Evolutionary conservation across 75 land plant genomes (phyloP), one percentile per base, ranked within the genome.

Genomic region (Cupressus sempervirens): DNA sequence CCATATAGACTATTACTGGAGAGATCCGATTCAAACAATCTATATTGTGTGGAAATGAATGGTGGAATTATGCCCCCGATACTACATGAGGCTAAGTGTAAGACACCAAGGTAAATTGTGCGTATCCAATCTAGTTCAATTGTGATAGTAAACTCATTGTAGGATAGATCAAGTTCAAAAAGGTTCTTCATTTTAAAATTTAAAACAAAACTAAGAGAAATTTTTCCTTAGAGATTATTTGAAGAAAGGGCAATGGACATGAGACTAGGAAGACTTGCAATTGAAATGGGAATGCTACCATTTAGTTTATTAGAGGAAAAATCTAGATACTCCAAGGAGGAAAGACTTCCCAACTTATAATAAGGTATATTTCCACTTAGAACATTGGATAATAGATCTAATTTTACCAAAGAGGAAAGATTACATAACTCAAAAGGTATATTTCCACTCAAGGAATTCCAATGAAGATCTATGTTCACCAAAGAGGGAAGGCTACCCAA

Each of bases 401-500:
- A 43, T 4, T 43, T 0, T 5, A 4, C 5, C 45, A 43, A 43
- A 2, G 45, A 43, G 3, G 45, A 43, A 43, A 43, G 45, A 4
- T 43, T 43, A 0, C 45, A 3, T 6, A 43, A 43, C 6, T 43
- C 45, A 43, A 6, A 43, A 43, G 30, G 30, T 68, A 68, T 54
- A 4, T 18, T 23, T 6, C n/a, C 72, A 26, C 72, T 16, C n/a
- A 29, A 26, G 0, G 1, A 4, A 68, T 29, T 26, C 0, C 0
- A 68, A 29, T 0, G 9, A 7, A 30, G 0, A 0, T 26, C 12
- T n/a, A 23, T 2, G 9, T 0, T 0, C 26, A 0, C 2, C 30
- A 68, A 30, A 56, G 62, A 56, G 12, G 73, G 30, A 68, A 68
- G 11, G 7, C 30, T 26, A 1, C 30, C 73, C 1, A 68, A 26